phyloP scores from a whole-genome alignment of 2,329 filamentous ascomycete species.

The Madurella fahalii region DNA sequence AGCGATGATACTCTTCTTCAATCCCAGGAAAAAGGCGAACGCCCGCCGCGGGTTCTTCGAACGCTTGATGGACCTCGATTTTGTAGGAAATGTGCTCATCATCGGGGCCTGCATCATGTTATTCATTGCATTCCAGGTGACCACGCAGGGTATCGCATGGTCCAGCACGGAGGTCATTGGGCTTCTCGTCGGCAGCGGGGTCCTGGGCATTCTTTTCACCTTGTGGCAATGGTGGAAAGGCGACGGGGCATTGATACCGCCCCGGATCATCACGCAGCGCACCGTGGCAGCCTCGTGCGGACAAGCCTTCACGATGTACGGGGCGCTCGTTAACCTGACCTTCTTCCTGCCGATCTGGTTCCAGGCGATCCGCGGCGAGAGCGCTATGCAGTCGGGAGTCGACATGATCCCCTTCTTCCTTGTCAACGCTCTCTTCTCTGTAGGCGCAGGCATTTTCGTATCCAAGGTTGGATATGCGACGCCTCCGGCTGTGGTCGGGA shows the following conservation, averaged over 20 bases:
- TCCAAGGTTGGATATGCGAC: constrained; percentile 23
- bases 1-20: constrained; percentile 30
- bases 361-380: constrained; percentile 32
- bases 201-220: constrained; percentile 30
- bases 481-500: constrained; percentile 24
- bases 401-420: constrained; percentile 26
- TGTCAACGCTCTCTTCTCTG: constrained; percentile 21
- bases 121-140: constrained; percentile 46
- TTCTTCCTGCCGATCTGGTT: constrained; percentile 46
- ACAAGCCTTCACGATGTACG: constrained; percentile 40
- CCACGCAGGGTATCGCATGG: constrained; percentile 43
- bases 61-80: constrained; percentile 27
- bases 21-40: constrained; percentile 22
- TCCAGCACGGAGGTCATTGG: constrained; percentile 40
- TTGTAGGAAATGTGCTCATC: constrained; percentile 41
- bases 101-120: constrained; percentile 42
- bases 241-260: constrained; percentile 44
- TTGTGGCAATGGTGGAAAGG: constrained; percentile 35
- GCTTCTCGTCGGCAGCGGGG: constrained; percentile 28
- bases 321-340: constrained; percentile 39
- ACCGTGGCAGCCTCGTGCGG: constrained; percentile 33
- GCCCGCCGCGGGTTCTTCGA: constrained; percentile 21
- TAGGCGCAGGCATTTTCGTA: constrained; percentile 21
- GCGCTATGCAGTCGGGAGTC: constrained; percentile 23
- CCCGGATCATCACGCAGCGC: constrained; percentile 40